Base-by-base conservation (phyloP, 129 eudicot species). In the Calendula officinalis region DNA sequence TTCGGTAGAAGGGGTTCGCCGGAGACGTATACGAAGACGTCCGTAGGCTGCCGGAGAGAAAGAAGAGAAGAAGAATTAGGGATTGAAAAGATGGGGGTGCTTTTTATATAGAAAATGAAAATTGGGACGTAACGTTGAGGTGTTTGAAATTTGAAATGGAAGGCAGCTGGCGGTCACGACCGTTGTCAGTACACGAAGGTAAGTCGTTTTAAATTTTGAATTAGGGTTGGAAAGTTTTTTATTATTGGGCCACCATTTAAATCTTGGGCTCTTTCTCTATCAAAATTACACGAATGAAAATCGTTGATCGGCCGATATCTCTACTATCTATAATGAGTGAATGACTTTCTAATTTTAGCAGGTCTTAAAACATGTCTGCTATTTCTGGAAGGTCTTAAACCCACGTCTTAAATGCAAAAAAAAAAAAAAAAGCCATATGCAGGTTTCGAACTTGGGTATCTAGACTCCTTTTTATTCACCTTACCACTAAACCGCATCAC, bases 21-120 rank as follows among this genome's bases (percentile, higher is more conserved):
- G n/a, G 40, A 74, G 68, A 73, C 78, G 67, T 73, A 54, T 64
- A 77, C 80, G 13, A 81, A 77, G 86, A 81, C 83, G 82, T 62
- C 86, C 65, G 46, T 34, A 48, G 67, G 62, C 41, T 5, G 56
- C 38, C 22, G 42, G 62, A 7, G 33, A 43, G 9, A 6, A 14
- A 33, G 46, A 42, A 27, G 32, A 9, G 52, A 40, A 17, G 60
- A 32, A 50, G 34, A 38, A 7, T 54, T 54, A 9, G 7, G 7
- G 7, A 22, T 22, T 22, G 30, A 22, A 22, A 22, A 5, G 33
- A 57, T 2, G 58, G 39, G 57, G 37, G 32, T 3, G 49, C 3
- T 46, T 45, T 56, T 15, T 73, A 46, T 66, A 36, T 16, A 7
- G 7, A 55, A 13, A 30, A 34, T 4, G 15, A 45, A 32, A 30